Evolutionary conservation across 257 asterid species (phyloP), one percentile per base, ranked within the genome.

Genomic region (Linaria vulgaris): DNA sequence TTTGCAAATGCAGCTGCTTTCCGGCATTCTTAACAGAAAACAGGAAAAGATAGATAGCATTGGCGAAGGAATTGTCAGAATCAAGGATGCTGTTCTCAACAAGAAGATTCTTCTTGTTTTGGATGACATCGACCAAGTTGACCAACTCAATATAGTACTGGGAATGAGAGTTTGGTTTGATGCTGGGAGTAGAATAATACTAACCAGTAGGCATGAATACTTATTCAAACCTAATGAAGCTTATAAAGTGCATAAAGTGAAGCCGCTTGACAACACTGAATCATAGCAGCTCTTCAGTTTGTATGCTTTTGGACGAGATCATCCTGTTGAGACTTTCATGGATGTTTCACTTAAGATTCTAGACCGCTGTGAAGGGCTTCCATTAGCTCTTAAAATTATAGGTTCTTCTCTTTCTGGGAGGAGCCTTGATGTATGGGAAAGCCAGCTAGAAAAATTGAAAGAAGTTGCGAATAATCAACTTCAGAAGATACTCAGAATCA

Each of bases 41-140:
- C 23, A n/a, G 9, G 54, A 51, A 9, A 52, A 54, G 22, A 38
- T 69, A 34, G 5, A 48, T 50, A 63, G 48, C 45, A 43, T 21
- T 1, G 50, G 31, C 17, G 69, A 54, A 69, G 74, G 74, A 9
- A 27, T 20, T 19, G 45, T 14, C n/a, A 48, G 23, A 48, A 63
- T 34, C 41, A 34, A 8, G 9, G 41, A 34, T 34, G 41, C 41
- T 34, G 10, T 69, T 20, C 19, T 3, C 11, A 21, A 19, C 56
- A 69, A 25, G 34, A 61, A 63, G 31, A 46, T 69, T 27, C 53
- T 69, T 44, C 44, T 62, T 15, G 64, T 69, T 51, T 59, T 69
- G 9, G 74, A 69, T 69, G 69, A 69, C 37, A 68, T 69, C 23
- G 59, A 69, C 14, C 19, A 69, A 45, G 31, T 3, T 27, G 61